Base-by-base conservation (phyloP, 495 filamentous ascomycete species). In the Aspergillus haitiensis region DNA sequence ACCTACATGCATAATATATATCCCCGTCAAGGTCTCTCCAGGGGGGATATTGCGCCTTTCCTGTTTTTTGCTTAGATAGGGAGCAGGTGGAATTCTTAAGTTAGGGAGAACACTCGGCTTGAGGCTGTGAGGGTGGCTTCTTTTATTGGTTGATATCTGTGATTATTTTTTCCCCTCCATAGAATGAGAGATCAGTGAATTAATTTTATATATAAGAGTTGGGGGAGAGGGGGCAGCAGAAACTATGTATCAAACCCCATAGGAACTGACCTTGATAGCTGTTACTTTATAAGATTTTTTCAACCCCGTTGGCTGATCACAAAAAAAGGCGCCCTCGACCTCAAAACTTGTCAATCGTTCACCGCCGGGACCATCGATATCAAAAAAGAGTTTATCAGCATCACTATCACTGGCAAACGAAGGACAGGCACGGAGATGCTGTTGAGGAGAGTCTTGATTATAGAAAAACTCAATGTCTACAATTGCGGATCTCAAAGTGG, bases 321-420 rank as follows among this genome's bases (percentile, higher is more conserved):
- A 0, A 3, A 5, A 46, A 16, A 46, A 16, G 7, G 7, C 42
- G 3, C 42, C 13, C 18, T 46, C 42, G 12, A 16, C 42, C 15
- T n/a, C 32, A 42, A 51, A 32, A 21, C 21, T 36, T n/a, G 46
- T 49, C 7, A 58, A 13, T n/a, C 21, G 48, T 1, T 71, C 83
- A 55, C 79, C 81, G 46, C 67, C 79, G 33, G 78, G 70, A 46
- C 52, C 59, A 42, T 56, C 55, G 32, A 62, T 52, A 9, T 76
- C 79, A 52, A 52, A 60, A 33, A 39, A 51, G 49, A 60, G 52
- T 10, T 60, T 60, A 7, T 46, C 51, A 8, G 39, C 52, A 40
- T 54, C 40, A 11, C 48, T 51, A 2, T 10, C 21, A 34, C 39
- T 48, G 13, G 58, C 36, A 12, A 40, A 54, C 2, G 58, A 54